Evolutionary conservation across 1,139 yeast species (phyloP), one percentile per base, ranked within the genome.

Genomic region (Candida albicans): DNA sequence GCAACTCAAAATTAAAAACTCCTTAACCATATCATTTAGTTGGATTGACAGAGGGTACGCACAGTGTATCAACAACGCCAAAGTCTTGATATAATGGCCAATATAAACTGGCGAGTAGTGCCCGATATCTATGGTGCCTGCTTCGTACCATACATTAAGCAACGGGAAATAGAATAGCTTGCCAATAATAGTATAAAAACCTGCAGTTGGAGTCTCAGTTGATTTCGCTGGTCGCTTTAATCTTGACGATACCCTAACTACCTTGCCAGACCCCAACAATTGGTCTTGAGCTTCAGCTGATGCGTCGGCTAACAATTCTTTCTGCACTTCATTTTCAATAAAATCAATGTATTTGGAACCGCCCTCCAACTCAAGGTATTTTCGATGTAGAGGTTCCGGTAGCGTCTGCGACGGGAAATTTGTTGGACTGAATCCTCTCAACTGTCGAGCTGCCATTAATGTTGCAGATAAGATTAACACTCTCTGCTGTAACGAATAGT

Each of bases 401-500:
- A 84, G 66, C 47, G 52, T 56, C 46, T 75, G 72, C 0, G 79
- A 59, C 0, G 81, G 67, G 52, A 73, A 65, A 1, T 53, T 52
- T 2, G 57, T 57, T 9, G 51, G 49, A 10, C 48, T 54, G 43
- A 59, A 74, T 4, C 91, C 91, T 40, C 79, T 64, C 12, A 82
- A 64, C 49, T 80, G 82, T 49, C 93, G 63, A 0, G 84, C 81
- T 3, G 83, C 77, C 33, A 83, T 61, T 0, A 85, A 79, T 12
- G 83, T 56, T 0, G 82, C 66, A 1, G 86, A 72, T 27, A 85
- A 59, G 15, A 84, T 67, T 43, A 70, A 61, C 57, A 84, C 67
- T 37, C 91, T 61, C 49, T 79, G 84, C 50, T 81, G 84, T 14
- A 85, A 64, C 0, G 89, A 82, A 52, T 80, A 81, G 56, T 85